phyloP scores from a whole-genome alignment of 1,284 basidiomycete genomes.

The Cutaneotrichosporon dermatis region DNA sequence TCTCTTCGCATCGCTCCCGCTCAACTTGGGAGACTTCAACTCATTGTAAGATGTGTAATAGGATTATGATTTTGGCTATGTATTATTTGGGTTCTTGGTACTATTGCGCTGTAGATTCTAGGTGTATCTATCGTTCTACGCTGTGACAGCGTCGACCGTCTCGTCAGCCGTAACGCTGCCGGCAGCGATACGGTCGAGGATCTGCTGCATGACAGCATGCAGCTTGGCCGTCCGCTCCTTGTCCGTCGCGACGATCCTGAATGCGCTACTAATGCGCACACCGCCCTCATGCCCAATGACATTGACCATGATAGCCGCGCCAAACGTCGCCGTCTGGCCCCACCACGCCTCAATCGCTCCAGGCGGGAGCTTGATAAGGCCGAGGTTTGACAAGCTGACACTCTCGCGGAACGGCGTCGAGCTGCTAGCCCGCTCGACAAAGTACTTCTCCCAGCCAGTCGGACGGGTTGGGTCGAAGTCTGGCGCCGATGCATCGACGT shows the following conservation, averaged over 20 bases:
- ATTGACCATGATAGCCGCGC: conserved; percentile 19
- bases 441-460: conserved; percentile 43
- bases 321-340: conserved; percentile 28
- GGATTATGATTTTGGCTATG: background rate
- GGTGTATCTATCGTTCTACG: background rate
- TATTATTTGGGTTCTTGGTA: background rate
- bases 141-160: conserved; percentile 10
- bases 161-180: conserved; percentile 5
- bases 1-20: background rate
- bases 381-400: conserved; percentile 39
- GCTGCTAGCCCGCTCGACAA: conserved; percentile 17
- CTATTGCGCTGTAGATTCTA: background rate
- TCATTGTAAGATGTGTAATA: background rate
- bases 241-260: conserved; percentile 24
- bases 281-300: conserved; percentile 35
- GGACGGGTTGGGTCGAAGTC: conserved; percentile 20
- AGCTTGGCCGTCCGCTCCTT: conserved; percentile 1
- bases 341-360: conserved; percentile 32
- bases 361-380: conserved; percentile 21
- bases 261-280: conserved; percentile 23
- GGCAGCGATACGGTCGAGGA: conserved; percentile 10
- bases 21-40: background rate
- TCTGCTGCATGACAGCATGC: conserved; percentile 5
- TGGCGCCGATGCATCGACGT: background rate
- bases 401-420: conserved; percentile 17